Percentiles rank a stretch among this genome's conserved stretches.
Conservation (phyloP, 2,329 filamentous ascomycete species). For the Zasmidium cellare region DNA sequence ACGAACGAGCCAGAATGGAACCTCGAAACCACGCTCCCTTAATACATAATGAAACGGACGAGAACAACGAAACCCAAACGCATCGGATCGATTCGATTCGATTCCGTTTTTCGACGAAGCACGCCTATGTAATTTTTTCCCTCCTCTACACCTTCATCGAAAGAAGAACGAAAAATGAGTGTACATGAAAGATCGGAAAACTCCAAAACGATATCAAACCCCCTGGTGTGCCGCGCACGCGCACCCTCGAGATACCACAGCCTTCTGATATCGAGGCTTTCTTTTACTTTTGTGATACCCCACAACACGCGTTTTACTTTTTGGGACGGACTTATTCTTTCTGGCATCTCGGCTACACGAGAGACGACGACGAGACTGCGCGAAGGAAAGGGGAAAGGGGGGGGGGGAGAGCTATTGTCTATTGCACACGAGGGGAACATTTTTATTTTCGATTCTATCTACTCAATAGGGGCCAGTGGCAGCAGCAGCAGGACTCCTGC, state of each 20-base stretch:
- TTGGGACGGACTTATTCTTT: not conserved
- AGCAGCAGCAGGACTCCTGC: constrained; percentile 7
- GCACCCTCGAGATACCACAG: not conserved
- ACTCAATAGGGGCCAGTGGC: constrained; percentile 2
- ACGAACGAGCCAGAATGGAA: constrained; percentile 8
- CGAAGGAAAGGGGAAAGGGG: not conserved
- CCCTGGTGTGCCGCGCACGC: not conserved
- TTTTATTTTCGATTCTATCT: no score
- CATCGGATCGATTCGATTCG: not conserved
- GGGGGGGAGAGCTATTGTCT: not conserved
- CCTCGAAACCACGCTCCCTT: constrained; percentile 14
- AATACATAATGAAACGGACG: constrained; percentile 15
- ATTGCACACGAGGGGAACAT: no score
- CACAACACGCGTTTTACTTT: not conserved
- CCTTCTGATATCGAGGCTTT: not conserved
- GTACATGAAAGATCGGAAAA: constrained; percentile 3
- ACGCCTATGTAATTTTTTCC: not conserved
- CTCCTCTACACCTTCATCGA: not conserved
- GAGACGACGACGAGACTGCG: no score
- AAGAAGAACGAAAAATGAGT: not conserved
- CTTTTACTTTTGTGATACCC: constrained; percentile 1
- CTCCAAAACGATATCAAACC: not conserved
- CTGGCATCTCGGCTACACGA: not conserved
- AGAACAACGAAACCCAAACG: not conserved
- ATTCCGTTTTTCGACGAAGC: not conserved